phyloP scores from a whole-genome alignment of 1,139 yeast genomes.

The Chernovozyma aurita region DNA sequence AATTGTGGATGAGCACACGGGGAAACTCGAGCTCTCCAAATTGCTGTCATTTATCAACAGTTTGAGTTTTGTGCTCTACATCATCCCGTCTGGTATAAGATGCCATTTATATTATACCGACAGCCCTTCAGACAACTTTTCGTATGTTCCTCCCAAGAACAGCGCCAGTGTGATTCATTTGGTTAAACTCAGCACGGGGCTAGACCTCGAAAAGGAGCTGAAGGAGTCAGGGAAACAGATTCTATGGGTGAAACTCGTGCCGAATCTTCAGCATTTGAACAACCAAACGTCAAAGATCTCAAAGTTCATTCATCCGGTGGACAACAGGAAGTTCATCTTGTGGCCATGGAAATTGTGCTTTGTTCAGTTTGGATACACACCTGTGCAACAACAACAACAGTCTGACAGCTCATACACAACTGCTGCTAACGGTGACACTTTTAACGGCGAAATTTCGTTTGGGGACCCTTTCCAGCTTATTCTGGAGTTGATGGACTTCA shows the following conservation, averaged over 20 bases:
- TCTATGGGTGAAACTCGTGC: conserved; percentile 63
- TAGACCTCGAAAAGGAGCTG: conserved; percentile 22
- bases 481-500: conserved; percentile 35
- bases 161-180: conserved; percentile 43
- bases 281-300: conserved; percentile 65
- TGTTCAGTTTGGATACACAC: conserved; percentile 42
- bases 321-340: conserved; percentile 52
- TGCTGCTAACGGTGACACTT: background rate
- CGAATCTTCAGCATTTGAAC: conserved; percentile 63
- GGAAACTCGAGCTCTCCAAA: background rate
- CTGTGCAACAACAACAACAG: background rate
- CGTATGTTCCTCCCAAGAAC: conserved; percentile 48
- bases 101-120: conserved; percentile 53
- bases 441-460: no score
- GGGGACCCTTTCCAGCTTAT: conserved; percentile 32
- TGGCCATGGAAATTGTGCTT: conserved; percentile 73
- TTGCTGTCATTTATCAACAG: background rate
- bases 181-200: conserved; percentile 51
- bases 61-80: conserved; percentile 41
- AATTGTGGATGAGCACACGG: background rate
- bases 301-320: conserved; percentile 46
- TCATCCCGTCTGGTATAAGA: conserved; percentile 74
- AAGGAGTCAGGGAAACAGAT: conserved; percentile 12
- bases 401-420: background rate
- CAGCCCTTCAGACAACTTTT: conserved; percentile 37